Percentiles rank a stretch among this genome's conserved stretches.
Evolutionary conservation across 345 rosid species (phyloP).

Genomic region (Citrus inodora): DNA sequence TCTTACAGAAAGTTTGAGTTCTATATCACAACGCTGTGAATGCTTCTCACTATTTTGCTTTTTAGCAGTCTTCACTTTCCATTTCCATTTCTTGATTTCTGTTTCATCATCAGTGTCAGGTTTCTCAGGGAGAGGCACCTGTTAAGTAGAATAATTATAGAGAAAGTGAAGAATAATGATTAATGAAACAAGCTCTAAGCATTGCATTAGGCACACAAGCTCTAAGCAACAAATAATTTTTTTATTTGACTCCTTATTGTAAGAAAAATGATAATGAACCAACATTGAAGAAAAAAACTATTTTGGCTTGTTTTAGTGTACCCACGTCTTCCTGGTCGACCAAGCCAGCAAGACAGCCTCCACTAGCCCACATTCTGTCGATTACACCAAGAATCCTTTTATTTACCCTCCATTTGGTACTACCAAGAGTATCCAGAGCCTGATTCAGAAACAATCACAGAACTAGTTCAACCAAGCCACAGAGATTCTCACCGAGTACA

Average conservation of each 20-base stretch:
- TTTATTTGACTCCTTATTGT: neutral
- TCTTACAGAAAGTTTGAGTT: constrained; percentile 93
- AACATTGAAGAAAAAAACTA: constrained; percentile 8
- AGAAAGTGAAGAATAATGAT: constrained; percentile 2
- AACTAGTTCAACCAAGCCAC: constrained; percentile 15
- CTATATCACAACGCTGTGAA: constrained; percentile 90
- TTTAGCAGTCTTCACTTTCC: constrained; percentile 62
- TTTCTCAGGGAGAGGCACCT: constrained; percentile 78
- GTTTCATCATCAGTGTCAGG: constrained; percentile 67
- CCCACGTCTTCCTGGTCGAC: constrained; percentile 91
- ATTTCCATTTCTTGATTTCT: constrained; percentile 73
- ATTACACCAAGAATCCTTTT: constrained; percentile 74
- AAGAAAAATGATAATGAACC: neutral
- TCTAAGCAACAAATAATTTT: neutral
- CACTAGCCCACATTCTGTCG: constrained; percentile 93
- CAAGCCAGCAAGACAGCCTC: constrained; percentile 76
- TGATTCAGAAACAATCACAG: constrained; percentile 33
- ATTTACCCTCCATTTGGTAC: constrained; percentile 91
- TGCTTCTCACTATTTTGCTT: constrained; percentile 87
- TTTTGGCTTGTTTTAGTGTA: constrained; percentile 5
- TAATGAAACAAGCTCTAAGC: constrained; percentile 4
- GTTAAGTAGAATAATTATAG: constrained; percentile 11
- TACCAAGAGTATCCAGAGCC: constrained; percentile 96
- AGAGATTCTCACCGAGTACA: neutral
- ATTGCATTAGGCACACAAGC: neutral